These are phyloP conservation scores for Psidium friedrichsthalianum DNA, from an alignment of 345 rosid genomes.

Conservation along the genomic window DNA sequence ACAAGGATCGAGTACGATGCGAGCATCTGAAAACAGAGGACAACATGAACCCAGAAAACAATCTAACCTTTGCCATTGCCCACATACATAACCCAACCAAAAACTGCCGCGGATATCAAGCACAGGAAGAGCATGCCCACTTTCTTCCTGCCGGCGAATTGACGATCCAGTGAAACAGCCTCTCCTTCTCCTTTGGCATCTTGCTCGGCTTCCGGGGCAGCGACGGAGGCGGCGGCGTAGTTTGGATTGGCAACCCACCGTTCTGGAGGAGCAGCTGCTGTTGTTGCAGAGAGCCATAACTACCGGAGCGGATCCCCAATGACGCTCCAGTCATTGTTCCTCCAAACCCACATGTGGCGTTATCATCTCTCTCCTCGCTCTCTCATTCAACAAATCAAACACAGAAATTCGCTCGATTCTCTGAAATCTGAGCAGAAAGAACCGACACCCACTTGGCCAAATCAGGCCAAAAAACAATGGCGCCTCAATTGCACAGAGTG, in stretches of 20 bases:
- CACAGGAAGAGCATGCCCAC: slow-evolving; percentile 91
- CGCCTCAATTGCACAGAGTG: slow-evolving; percentile 4
- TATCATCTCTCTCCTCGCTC: slow-evolving; percentile 22
- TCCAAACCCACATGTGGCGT: slow-evolving; percentile 14
- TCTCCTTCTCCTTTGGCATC: slow-evolving; percentile 81
- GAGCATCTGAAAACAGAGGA: not conserved
- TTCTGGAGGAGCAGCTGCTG: slow-evolving; percentile 42
- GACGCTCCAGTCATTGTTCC: slow-evolving; percentile 53
- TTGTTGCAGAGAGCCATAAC: slow-evolving; percentile 83
- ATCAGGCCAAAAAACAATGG: slow-evolving; percentile 7
- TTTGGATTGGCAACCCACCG: slow-evolving; percentile 27
- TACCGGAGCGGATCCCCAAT: slow-evolving; percentile 75
- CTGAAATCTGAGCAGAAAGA: not conserved
- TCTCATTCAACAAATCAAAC: not conserved
- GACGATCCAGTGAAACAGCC: slow-evolving; percentile 69
- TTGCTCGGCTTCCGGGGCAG: slow-evolving; percentile 53
- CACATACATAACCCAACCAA: slow-evolving; percentile 66
- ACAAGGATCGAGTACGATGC: not conserved
- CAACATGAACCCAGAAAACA: not conserved
- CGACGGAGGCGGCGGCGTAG: slow-evolving; percentile 29
- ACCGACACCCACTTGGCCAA: slow-evolving; percentile 5
- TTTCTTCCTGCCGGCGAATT: slow-evolving; percentile 86
- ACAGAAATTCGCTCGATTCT: not conserved
- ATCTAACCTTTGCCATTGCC: slow-evolving; percentile 87
- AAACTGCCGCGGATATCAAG: slow-evolving; percentile 70